phyloP scores from a whole-genome alignment of 164 flowering plant species.

The Nymphaea thermarum region DNA sequence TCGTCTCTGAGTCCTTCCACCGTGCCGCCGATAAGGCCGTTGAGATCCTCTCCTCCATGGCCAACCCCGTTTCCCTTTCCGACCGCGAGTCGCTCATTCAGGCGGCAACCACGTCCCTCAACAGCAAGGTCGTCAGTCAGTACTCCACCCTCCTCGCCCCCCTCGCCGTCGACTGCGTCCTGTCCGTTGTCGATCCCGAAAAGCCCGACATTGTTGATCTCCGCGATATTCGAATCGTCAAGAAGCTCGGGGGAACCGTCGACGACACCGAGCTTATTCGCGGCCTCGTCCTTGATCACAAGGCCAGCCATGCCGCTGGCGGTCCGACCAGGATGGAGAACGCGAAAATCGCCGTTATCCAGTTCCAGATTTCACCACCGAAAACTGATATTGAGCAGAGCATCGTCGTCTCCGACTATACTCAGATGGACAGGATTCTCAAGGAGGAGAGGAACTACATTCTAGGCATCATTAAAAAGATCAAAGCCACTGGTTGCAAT shows the following conservation, averaged over 20 bases:
- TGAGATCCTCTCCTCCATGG: constrained; percentile 75
- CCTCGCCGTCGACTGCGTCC: constrained; percentile 75
- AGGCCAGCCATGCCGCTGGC: constrained; percentile 81
- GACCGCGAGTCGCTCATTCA: constrained; percentile 69
- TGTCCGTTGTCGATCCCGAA: constrained; percentile 64
- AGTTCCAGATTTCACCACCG: constrained; percentile 93
- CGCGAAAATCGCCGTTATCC: constrained; percentile 83
- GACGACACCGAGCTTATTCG: constrained; percentile 78
- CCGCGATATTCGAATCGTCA: constrained; percentile 76
- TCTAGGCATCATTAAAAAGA: constrained; percentile 87
- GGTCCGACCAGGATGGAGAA: constrained; percentile 76
- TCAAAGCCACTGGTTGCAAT: constrained; percentile 75
- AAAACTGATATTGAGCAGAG: constrained; percentile 95
- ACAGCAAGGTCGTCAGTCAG: constrained; percentile 86
- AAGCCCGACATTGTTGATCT: constrained; percentile 72
- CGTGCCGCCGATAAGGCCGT: constrained; percentile 51
- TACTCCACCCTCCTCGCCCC: constrained; percentile 87
- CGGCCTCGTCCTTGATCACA: constrained; percentile 85
- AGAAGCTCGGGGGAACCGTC: constrained; percentile 83
- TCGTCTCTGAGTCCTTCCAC: constrained; percentile 72
- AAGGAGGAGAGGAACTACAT: constrained; percentile 92
- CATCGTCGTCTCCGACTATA: constrained; percentile 79
- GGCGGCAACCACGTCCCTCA: constrained; percentile 73
- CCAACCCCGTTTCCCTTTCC: constrained; percentile 75
- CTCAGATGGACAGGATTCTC: constrained; percentile 93